Evolutionary conservation across 139 green algal genomes (phyloP).

Genomic region (Coelastrella sp.): DNA sequence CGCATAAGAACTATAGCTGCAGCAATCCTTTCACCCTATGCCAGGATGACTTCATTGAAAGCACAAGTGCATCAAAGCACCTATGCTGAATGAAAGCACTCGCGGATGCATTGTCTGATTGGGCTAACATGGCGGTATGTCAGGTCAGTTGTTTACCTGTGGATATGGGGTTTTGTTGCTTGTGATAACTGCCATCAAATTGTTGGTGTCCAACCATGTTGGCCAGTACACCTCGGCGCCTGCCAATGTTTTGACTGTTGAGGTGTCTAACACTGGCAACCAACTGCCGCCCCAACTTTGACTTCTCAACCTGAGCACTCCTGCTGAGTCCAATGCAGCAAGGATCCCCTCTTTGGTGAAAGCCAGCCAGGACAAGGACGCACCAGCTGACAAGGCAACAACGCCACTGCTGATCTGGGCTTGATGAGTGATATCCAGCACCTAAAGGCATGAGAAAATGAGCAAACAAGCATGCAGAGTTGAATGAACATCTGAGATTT

Average conservation of each 20-base stretch:
- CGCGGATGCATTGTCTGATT: too few species aligned
- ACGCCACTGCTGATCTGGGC: constrained; percentile 43
- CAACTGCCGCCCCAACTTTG: constrained; percentile 80
- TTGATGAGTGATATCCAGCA: constrained; percentile 58
- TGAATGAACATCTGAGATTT: too few species aligned
- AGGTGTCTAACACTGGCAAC: constrained; percentile 75
- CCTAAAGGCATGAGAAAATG: not conserved
- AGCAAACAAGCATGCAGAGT: not conserved
- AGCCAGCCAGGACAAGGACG: constrained; percentile 82
- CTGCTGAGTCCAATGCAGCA: constrained; percentile 64
- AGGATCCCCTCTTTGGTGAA: constrained; percentile 80
- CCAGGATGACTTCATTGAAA: too few species aligned
- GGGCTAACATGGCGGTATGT: too few species aligned
- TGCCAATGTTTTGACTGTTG: constrained; percentile 38
- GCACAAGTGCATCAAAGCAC: too few species aligned
- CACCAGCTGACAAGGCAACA: constrained; percentile 68
- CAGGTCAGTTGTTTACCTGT: too few species aligned
- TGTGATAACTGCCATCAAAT: constrained; percentile 12
- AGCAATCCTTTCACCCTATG: too few species aligned
- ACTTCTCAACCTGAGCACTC: constrained; percentile 22
- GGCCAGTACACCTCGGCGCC: constrained; percentile 16
- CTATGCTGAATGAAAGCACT: too few species aligned
- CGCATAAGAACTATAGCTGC: not conserved
- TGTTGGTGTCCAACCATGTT: constrained; percentile 13
- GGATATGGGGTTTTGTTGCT: constrained; percentile 30